Evolutionary conservation across 1,284 basidiomycete genomes (phyloP).

Genomic region (Hemileia vastatrix): DNA sequence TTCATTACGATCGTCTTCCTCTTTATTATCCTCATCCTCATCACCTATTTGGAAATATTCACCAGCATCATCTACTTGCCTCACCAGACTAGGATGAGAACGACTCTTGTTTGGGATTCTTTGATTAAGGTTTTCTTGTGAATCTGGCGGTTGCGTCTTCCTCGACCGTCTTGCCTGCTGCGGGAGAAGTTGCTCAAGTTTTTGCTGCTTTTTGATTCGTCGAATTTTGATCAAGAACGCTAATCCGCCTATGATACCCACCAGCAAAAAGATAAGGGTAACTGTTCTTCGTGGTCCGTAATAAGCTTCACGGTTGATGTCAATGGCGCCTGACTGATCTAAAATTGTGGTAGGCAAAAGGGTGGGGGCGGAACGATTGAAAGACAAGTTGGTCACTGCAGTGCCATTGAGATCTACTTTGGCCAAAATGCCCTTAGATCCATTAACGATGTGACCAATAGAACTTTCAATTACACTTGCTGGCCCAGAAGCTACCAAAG

Average conservation of each 20-base stretch:
- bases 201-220: not conserved
- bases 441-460: conserved; percentile 60
- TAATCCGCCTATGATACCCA: not conserved
- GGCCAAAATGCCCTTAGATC: conserved; percentile 32
- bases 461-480: conserved; percentile 63
- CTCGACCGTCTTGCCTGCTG: too few relatives aligned
- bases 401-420: conserved; percentile 10
- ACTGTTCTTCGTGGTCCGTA: conserved; percentile 14
- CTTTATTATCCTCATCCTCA: too few relatives aligned
- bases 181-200: too few relatives aligned
- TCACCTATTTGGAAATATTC: too few relatives aligned
- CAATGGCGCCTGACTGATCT: not conserved
- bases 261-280: not conserved
- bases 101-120: too few relatives aligned
- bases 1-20: too few relatives aligned
- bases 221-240: conserved; percentile 8
- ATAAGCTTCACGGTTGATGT: conserved; percentile 8
- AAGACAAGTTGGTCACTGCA: not conserved
- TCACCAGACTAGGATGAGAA: too few relatives aligned
- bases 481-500: conserved; percentile 62
- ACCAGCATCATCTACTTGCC: too few relatives aligned
- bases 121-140: too few relatives aligned
- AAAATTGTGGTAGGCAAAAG: not conserved
- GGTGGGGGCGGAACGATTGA: not conserved
- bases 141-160: too few relatives aligned